A percentile compares a stretch with the other conserved stretches of the same genome.
phyloP scores from a whole-genome alignment of 1,139 yeast genomes.

The Candida mesenterica region DNA sequence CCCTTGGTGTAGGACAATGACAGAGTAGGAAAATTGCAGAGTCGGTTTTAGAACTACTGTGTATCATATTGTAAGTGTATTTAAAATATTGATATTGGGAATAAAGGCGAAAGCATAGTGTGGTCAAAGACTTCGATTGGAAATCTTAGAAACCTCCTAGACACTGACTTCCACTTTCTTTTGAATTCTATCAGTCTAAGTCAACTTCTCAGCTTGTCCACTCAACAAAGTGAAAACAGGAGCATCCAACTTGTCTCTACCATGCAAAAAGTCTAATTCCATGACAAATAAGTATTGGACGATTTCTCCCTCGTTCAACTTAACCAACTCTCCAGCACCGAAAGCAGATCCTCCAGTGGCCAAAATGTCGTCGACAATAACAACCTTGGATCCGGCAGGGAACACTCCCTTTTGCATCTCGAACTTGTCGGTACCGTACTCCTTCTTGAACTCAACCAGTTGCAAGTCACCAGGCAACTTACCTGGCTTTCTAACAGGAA shows the following conservation, averaged over 20 bases:
- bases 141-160: no score
- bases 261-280: constrained; percentile 94
- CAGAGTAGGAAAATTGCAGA: no score
- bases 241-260: constrained; percentile 82
- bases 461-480: constrained; percentile 86
- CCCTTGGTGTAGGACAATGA: no score
- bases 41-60: no score
- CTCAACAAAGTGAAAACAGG: constrained; percentile 84
- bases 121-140: no score
- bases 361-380: constrained; percentile 91
- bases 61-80: no score
- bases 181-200: no score
- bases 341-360: constrained; percentile 97
- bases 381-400: constrained; percentile 74
- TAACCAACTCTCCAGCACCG: constrained; percentile 88
- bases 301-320: constrained; percentile 54
- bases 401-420: constrained; percentile 86
- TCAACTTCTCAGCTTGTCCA: constrained; percentile 64
- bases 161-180: no score
- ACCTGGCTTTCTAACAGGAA: constrained; percentile 93
- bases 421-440: constrained; percentile 86
- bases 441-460: constrained; percentile 78
- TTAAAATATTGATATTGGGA: no score
- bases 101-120: no score
- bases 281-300: constrained; percentile 82